Conservation (phyloP, 331 rosid genomes). For the Rhamnella rubrinervis region DNA sequence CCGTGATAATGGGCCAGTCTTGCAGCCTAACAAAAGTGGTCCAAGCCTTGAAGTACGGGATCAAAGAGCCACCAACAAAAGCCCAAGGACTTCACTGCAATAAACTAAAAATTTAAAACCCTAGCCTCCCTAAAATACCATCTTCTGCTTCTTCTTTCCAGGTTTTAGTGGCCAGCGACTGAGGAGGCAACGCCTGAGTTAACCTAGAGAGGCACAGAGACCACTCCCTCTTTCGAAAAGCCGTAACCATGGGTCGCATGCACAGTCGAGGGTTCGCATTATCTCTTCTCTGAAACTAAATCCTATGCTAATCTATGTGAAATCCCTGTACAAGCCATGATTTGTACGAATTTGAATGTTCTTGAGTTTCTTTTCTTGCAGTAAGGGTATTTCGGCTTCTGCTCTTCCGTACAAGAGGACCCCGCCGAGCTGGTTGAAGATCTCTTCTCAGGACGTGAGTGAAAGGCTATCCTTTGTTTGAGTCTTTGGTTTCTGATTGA, state of each 20-base stretch:
- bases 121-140: conserved; percentile 19
- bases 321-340: neutral
- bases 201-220: neutral
- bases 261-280: conserved; percentile 57
- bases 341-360: neutral
- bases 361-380: conserved; percentile 23
- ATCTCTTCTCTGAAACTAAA: neutral
- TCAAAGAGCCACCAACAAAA: neutral
- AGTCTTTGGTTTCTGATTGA: neutral
- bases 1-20: too few relatives aligned
- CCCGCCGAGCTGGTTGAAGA: conserved; percentile 68
- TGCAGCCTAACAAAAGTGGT: neutral
- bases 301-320: neutral
- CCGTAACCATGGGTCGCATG: conserved; percentile 61
- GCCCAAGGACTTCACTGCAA: conserved; percentile 5
- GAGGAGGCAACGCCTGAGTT: neutral
- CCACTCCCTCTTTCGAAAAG: conserved; percentile 2
- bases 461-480: neutral
- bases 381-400: conserved; percentile 79
- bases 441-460: conserved; percentile 58
- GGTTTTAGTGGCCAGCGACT: conserved; percentile 25
- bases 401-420: conserved; percentile 79
- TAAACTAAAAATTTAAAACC: conserved; percentile 25
- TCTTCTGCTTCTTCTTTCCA: neutral
- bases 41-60: neutral